Evolutionary conservation across 768 basidiomycete genomes (phyloP).

Genomic region (Cantharellus anzutake): DNA sequence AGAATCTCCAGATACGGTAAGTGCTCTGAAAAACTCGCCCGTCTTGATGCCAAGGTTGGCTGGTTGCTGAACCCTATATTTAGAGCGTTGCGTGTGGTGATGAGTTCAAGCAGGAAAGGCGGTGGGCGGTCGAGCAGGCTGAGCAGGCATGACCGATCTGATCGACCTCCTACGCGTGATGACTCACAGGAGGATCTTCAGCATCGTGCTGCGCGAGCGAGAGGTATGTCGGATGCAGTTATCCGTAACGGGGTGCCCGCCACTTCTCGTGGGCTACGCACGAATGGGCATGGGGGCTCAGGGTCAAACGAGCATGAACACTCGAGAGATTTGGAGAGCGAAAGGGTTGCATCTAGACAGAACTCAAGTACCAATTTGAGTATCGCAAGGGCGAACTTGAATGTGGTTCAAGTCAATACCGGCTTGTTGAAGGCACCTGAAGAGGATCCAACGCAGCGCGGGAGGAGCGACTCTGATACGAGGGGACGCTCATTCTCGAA

Average conservation of each 20-base stretch:
- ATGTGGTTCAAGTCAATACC: not conserved
- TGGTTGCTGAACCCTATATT: not conserved
- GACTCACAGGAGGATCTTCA: not conserved
- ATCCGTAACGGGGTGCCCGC: not conserved
- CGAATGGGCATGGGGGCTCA: not conserved
- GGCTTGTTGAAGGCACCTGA: not conserved
- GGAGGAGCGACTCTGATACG: not conserved
- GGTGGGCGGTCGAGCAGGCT: not conserved
- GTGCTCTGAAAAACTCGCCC: constrained; percentile 12
- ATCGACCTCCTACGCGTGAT: not conserved
- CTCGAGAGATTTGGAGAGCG: too few relatives aligned
- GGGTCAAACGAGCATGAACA: not conserved
- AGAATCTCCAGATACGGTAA: constrained; percentile 76
- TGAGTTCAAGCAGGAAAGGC: not conserved
- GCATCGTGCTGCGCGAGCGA: not conserved
- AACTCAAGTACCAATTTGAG: too few relatives aligned
- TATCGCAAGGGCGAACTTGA: not conserved
- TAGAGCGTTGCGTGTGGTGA: not conserved
- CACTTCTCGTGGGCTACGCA: not conserved
- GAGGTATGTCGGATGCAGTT: not conserved
- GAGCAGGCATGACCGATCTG: not conserved
- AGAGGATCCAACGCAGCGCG: not conserved
- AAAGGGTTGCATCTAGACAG: too few relatives aligned
- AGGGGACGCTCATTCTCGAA: not conserved
- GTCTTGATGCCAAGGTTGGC: too few relatives aligned